phyloP scores from a whole-genome alignment of 352 stramenopile genomes.

The Phytophthora vignae region DNA sequence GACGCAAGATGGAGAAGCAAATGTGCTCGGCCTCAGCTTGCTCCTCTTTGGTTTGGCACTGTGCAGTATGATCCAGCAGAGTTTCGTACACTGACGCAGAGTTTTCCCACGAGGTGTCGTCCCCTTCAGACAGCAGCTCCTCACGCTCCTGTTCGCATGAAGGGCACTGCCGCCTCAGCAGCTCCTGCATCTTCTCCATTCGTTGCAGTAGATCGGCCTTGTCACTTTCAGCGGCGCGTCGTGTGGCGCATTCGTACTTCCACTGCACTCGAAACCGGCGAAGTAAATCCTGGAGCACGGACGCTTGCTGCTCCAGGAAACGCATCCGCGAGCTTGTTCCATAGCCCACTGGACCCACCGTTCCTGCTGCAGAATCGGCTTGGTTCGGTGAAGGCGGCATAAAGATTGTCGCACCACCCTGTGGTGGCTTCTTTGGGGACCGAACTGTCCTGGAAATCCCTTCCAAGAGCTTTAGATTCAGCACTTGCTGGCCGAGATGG shows the following conservation, averaged over 20 bases:
- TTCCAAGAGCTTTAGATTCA: slow-evolving; percentile 49
- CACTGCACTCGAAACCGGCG: slow-evolving; percentile 57
- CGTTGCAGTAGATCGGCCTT: slow-evolving; percentile 50
- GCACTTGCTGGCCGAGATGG: slow-evolving; percentile 51
- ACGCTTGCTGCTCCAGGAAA: slow-evolving; percentile 62
- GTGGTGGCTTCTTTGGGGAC: slow-evolving; percentile 20
- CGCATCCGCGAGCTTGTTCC: slow-evolving; percentile 39
- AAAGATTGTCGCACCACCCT: slow-evolving; percentile 14
- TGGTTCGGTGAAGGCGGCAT: slow-evolving; percentile 3
- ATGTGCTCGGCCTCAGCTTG: slow-evolving; percentile 57
- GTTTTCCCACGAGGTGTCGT: slow-evolving; percentile 54
- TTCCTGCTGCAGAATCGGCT: slow-evolving; percentile 13
- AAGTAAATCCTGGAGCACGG: slow-evolving; percentile 60
- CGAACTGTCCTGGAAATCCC: slow-evolving; percentile 25
- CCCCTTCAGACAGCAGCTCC: slow-evolving; percentile 35
- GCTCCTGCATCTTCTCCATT: slow-evolving; percentile 44
- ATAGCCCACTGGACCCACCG: slow-evolving; percentile 31
- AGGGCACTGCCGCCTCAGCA: slow-evolving; percentile 40
- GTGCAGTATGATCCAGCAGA: slow-evolving; percentile 37
- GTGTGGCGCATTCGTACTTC: slow-evolving; percentile 53
- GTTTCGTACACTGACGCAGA: slow-evolving; percentile 52
- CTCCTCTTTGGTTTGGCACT: slow-evolving; percentile 40
- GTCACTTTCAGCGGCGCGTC: slow-evolving; percentile 45
- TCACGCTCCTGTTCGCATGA: slow-evolving; percentile 39
- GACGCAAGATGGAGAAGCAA: slow-evolving; percentile 68